A percentile compares a stretch with the other conserved stretches of the same genome.
phyloP scores from a whole-genome alignment of 2,329 filamentous ascomycete species.

The Plenodomus biglobosus region DNA sequence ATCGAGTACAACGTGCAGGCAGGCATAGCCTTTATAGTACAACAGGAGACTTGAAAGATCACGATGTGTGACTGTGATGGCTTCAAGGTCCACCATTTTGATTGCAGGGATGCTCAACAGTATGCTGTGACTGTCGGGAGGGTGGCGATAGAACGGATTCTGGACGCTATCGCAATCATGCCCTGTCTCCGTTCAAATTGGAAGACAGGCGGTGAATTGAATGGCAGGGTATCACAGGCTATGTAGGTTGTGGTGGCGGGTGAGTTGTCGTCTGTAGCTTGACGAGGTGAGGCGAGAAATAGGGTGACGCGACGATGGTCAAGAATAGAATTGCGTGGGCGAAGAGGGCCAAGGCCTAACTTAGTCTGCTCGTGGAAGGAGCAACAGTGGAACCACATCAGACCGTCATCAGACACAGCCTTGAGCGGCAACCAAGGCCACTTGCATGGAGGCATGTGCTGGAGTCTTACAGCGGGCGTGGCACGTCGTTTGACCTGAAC shows the following conservation, averaged over 20 bases:
- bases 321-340: not conserved
- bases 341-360: conserved; percentile 4
- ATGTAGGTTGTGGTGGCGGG: conserved; percentile 3
- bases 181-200: not conserved
- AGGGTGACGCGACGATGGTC: conserved; percentile 13
- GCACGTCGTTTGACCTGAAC: conserved; percentile 22
- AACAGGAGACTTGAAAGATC: not conserved
- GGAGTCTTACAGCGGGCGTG: conserved; percentile 1
- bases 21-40: not conserved
- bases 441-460: conserved; percentile 1
- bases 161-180: not conserved
- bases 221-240: conserved; percentile 1
- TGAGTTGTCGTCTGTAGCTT: not conserved
- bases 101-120: conserved; percentile 8
- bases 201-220: not conserved
- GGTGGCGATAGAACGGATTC: conserved; percentile 2
- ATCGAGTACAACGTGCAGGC: not conserved
- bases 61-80: not conserved
- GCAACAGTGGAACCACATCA: not conserved
- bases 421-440: conserved; percentile 1
- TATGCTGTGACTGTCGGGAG: conserved; percentile 2
- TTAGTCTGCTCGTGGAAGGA: not conserved
- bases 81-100: conserved; percentile 4
- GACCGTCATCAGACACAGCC: not conserved
- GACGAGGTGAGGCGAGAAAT: conserved; percentile 1